Conservation (phyloP, 1,284 basidiomycete genomes). For the Malassezia vespertilionis region DNA sequence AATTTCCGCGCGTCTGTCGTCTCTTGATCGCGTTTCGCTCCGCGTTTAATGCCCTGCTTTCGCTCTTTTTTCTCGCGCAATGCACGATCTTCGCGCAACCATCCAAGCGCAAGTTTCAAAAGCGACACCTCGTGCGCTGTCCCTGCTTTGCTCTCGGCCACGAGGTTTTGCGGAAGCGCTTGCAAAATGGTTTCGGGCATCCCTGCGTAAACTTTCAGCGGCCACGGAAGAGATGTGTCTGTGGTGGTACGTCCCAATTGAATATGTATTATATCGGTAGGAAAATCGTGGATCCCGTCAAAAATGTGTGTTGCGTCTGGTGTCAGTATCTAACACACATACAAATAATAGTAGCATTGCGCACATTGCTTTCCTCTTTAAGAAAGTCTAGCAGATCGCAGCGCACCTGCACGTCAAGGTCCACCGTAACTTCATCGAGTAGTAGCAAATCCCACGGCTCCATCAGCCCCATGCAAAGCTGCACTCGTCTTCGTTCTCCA, state of each 20-base stretch:
- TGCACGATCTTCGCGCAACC: conserved; percentile 40
- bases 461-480: conserved; percentile 96
- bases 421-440: conserved; percentile 94
- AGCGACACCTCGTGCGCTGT: conserved; percentile 21
- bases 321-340: conserved; percentile 41
- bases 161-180: conserved; percentile 1
- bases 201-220: conserved; percentile 18
- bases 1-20: conserved; percentile 41
- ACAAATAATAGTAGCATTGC: conserved; percentile 84
- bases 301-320: conserved; percentile 45
- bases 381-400: conserved; percentile 80
- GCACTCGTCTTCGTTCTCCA: conserved; percentile 83
- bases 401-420: conserved; percentile 92
- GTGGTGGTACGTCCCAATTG: conserved; percentile 35
- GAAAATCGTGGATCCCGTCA: conserved; percentile 44
- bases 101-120: conserved; percentile 33
- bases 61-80: conserved; percentile 29
- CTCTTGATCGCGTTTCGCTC: conserved; percentile 20
- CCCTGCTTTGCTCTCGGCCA: conserved; percentile 8
- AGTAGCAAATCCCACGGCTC: conserved; percentile 82
- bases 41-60: conserved; percentile 24
- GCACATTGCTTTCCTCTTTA: conserved; percentile 64
- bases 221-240: conserved; percentile 30
- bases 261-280: conserved; percentile 43
- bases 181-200: neutral